Evolutionary conservation across 2,329 filamentous ascomycete species (phyloP).

Genomic region (Fusarium floridanum): DNA sequence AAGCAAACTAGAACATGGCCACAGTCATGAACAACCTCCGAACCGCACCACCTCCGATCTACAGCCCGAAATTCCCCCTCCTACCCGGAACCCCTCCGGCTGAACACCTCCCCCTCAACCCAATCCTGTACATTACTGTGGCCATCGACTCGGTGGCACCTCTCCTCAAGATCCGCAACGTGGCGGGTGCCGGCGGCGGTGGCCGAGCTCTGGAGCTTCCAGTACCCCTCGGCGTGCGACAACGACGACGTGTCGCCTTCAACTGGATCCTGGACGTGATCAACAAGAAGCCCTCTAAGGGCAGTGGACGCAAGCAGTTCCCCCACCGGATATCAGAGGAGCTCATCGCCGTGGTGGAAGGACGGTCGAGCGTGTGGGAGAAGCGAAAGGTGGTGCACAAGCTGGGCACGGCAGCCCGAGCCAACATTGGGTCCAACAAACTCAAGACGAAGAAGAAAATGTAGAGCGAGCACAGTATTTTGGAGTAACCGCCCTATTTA

Average conservation of each 20-base stretch:
- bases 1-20: slow-evolving; percentile 77
- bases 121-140: slow-evolving; percentile 87
- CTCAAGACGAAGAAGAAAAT: slow-evolving; percentile 54
- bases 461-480: slow-evolving; percentile 36
- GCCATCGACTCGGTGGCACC: slow-evolving; percentile 95
- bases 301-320: slow-evolving; percentile 79
- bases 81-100: slow-evolving; percentile 83
- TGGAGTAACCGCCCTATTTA: slow-evolving; percentile 11
- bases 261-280: slow-evolving; percentile 91
- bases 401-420: slow-evolving; percentile 80
- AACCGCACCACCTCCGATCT: slow-evolving; percentile 82
- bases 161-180: slow-evolving; percentile 81
- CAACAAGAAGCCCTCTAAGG: slow-evolving; percentile 79
- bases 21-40: slow-evolving; percentile 87
- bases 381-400: slow-evolving; percentile 83
- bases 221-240: slow-evolving; percentile 78
- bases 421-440: slow-evolving; percentile 71
- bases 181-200: slow-evolving; percentile 86
- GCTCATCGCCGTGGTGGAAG: slow-evolving; percentile 88
- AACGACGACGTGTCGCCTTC: slow-evolving; percentile 83
- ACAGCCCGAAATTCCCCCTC: slow-evolving; percentile 78
- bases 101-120: slow-evolving; percentile 86
- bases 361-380: slow-evolving; percentile 86
- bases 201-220: slow-evolving; percentile 87
- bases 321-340: slow-evolving; percentile 86